Evolutionary conservation across 2,329 filamentous ascomycete genomes (phyloP).

Genomic region (Westerdykella ornata): DNA sequence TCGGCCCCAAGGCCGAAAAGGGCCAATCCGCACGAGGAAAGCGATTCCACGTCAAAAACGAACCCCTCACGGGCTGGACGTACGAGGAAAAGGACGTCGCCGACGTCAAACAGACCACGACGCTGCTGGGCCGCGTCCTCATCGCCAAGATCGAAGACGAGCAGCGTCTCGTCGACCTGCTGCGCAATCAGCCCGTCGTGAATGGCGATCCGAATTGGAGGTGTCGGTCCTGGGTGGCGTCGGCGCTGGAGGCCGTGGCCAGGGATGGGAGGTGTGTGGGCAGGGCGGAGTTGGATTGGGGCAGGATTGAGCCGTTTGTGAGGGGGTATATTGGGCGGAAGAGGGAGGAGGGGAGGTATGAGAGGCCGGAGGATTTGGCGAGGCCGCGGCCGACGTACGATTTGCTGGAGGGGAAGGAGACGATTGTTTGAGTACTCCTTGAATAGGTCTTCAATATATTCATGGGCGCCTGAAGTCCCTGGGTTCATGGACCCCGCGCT

Average conservation of each 20-base stretch:
- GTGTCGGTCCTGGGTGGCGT: constrained; percentile 39
- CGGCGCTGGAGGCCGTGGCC: constrained; percentile 30
- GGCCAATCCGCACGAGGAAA: constrained; percentile 15
- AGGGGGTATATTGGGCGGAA: constrained; percentile 36
- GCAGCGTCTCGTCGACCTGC: constrained; percentile 25
- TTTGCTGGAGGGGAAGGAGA: constrained; percentile 18
- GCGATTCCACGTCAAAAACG: constrained; percentile 34
- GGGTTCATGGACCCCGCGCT: too few relatives aligned
- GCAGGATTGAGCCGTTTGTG: constrained; percentile 29
- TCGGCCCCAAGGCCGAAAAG: constrained; percentile 25
- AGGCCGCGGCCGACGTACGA: constrained; percentile 26
- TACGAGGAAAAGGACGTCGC: constrained; percentile 19
- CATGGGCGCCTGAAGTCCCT: too few relatives aligned
- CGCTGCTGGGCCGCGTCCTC: constrained; percentile 35
- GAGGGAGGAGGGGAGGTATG: constrained; percentile 17
- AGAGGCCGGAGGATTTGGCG: constrained; percentile 5
- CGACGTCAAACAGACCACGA: constrained; percentile 12
- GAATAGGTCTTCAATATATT: too few relatives aligned
- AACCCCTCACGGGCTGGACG: constrained; percentile 14
- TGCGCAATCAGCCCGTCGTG: constrained; percentile 30
- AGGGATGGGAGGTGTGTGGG: constrained; percentile 37
- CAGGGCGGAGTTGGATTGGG: constrained; percentile 36
- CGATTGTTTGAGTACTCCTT: constrained; percentile 12
- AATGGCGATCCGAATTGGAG: constrained; percentile 35
- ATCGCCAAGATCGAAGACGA: constrained; percentile 39